These are phyloP conservation scores for Sicyos baderoa DNA, from an alignment of 306 rosid genomes.

Conservation along the genomic window DNA sequence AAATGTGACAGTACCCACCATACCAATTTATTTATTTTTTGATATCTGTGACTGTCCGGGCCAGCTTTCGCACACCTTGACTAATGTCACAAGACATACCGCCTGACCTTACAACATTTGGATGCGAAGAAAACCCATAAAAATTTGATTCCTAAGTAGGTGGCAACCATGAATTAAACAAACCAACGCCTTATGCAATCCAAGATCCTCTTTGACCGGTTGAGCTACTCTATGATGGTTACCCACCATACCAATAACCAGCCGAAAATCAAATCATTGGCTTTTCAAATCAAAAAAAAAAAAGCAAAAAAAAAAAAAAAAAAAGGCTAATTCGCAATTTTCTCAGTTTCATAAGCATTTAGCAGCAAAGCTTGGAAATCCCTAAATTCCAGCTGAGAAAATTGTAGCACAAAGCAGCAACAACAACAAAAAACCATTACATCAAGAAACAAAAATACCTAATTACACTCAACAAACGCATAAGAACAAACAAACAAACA, in stretches of 20 bases:
- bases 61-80: too few species aligned
- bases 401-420: not conserved
- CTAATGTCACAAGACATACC: too few species aligned
- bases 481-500: conserved; percentile 7
- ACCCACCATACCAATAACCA: not conserved
- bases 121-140: too few species aligned
- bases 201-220: too few species aligned
- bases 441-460: not conserved
- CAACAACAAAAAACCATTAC: not conserved
- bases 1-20: not conserved
- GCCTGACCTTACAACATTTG: too few species aligned
- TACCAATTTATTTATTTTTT: too few species aligned
- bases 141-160: too few species aligned
- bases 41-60: too few species aligned
- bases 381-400: not conserved
- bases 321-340: not conserved
- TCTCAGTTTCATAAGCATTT: not conserved
- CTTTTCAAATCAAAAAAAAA: conserved; percentile 1
- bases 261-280: not conserved
- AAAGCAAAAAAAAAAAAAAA: not conserved
- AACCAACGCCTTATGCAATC: too few species aligned
- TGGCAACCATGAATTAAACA: too few species aligned
- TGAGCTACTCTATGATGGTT: too few species aligned
- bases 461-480: not conserved
- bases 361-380: too few species aligned